Evolutionary conservation across 2,329 filamentous ascomycete species (phyloP).

Genomic region (Ramichloridium luteum): DNA sequence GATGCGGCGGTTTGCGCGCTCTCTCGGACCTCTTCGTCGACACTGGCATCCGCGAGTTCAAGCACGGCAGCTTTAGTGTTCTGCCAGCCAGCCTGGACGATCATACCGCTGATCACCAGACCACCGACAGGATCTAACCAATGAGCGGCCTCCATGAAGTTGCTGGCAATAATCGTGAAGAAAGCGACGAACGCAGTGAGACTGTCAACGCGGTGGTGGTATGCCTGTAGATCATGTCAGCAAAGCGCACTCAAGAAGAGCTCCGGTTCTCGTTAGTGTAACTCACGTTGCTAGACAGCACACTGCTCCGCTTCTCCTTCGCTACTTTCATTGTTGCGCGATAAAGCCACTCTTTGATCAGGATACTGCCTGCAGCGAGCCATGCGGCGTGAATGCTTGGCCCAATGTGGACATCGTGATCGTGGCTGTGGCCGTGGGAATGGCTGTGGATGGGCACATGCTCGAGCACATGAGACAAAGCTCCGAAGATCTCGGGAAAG

Average conservation of each 20-base stretch:
- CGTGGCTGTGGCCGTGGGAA: slow-evolving; percentile 49
- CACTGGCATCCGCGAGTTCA: slow-evolving; percentile 80
- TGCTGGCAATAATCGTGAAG: slow-evolving; percentile 76
- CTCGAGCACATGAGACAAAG: slow-evolving; percentile 32
- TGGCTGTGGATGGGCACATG: slow-evolving; percentile 53
- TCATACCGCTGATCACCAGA: slow-evolving; percentile 82
- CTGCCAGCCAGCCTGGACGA: slow-evolving; percentile 75
- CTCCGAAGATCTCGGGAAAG: slow-evolving; percentile 34
- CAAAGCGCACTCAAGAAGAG: not conserved
- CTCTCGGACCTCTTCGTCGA: slow-evolving; percentile 71
- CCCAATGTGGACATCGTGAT: slow-evolving; percentile 40
- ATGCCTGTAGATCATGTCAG: slow-evolving; percentile 29
- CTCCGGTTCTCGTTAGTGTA: not conserved
- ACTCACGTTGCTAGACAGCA: slow-evolving; percentile 74
- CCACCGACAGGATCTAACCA: slow-evolving; percentile 95
- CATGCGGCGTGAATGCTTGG: slow-evolving; percentile 91
- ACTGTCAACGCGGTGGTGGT: slow-evolving; percentile 93
- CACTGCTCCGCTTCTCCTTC: slow-evolving; percentile 83
- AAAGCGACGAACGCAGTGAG: slow-evolving; percentile 90
- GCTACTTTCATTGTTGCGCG: slow-evolving; percentile 97
- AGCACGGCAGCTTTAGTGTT: slow-evolving; percentile 74
- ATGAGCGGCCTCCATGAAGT: slow-evolving; percentile 69
- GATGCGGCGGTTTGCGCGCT: slow-evolving; percentile 56
- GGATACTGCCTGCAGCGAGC: slow-evolving; percentile 79
- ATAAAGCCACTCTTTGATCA: slow-evolving; percentile 95